phyloP scores from a whole-genome alignment of 805 yeast genomes.

The Saccharomycopsis microspora region DNA sequence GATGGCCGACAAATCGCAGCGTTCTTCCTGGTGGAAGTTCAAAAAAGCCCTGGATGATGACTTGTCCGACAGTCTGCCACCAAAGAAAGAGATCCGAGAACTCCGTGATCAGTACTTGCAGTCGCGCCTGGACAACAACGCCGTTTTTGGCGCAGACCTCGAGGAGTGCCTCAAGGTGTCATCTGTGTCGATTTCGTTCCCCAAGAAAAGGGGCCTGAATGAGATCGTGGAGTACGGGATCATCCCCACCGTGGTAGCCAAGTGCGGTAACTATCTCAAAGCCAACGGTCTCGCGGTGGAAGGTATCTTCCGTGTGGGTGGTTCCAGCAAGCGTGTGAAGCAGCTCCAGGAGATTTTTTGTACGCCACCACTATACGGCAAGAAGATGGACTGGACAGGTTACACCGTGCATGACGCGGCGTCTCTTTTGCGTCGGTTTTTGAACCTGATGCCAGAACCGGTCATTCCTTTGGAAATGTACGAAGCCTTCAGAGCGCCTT shows the following conservation, averaged over 20 bases:
- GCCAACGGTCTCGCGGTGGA: conserved; percentile 67
- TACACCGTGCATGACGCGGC: conserved; percentile 97
- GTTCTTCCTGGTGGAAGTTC: conserved; percentile 15
- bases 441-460: conserved; percentile 87
- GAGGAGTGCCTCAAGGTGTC: conserved; percentile 64
- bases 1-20: conserved; percentile 13
- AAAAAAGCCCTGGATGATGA: conserved; percentile 2
- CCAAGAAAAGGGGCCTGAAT: conserved; percentile 35
- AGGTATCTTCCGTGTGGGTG: conserved; percentile 91
- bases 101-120: conserved; percentile 3
- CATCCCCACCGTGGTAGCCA: conserved; percentile 90
- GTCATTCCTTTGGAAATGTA: conserved; percentile 71
- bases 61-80: conserved; percentile 1
- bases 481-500: conserved; percentile 68
- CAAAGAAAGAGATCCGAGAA: background rate
- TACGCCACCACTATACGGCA: conserved; percentile 82
- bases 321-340: conserved; percentile 78
- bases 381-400: conserved; percentile 82
- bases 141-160: conserved; percentile 73
- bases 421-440: conserved; percentile 71
- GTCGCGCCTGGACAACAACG: conserved; percentile 5
- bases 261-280: conserved; percentile 82
- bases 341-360: conserved; percentile 78
- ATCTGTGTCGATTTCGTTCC: conserved; percentile 59
- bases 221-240: conserved; percentile 71